Conservation (phyloP, 345 rosid genomes). For the Dovyalis caffra region DNA sequence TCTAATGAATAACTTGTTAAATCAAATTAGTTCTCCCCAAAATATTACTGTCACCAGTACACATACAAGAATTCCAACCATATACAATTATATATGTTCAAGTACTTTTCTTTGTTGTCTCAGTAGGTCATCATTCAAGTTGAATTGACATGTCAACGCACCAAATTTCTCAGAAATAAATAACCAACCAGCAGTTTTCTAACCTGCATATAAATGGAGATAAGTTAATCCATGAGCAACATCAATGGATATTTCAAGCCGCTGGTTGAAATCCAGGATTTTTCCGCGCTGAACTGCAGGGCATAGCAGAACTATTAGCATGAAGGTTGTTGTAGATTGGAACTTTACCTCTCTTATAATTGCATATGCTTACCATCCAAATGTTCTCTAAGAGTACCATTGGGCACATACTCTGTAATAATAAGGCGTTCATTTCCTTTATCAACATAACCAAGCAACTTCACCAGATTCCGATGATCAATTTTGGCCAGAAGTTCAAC, state of each 20-base stretch:
- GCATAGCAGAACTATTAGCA: slow-evolving; percentile 2
- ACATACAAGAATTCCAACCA: not conserved
- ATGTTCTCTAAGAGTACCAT: slow-evolving; percentile 94
- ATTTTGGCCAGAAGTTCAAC: slow-evolving; percentile 90
- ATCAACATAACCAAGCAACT: slow-evolving; percentile 85
- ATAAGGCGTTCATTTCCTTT: slow-evolving; percentile 83
- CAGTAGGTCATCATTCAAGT: not conserved
- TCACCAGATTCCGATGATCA: slow-evolving; percentile 84
- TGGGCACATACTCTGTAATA: slow-evolving; percentile 83
- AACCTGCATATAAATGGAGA: slow-evolving; percentile 92
- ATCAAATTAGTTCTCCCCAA: not conserved
- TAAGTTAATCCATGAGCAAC: slow-evolving; percentile 93
- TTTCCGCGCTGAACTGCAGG: slow-evolving; percentile 60
- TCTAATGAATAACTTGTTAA: not conserved
- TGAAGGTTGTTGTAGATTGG: slow-evolving; percentile 2
- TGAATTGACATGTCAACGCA: not conserved
- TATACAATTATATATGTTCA: not conserved
- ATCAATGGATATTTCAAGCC: slow-evolving; percentile 90
- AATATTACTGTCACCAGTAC: not conserved
- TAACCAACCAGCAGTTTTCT: not conserved
- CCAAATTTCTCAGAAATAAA: slow-evolving; percentile 2
- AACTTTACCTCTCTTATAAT: not conserved
- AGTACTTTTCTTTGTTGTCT: not conserved
- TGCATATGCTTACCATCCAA: slow-evolving; percentile 71
- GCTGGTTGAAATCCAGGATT: slow-evolving; percentile 80